A percentile compares a stretch with the other conserved stretches of the same genome.
phyloP scores from a whole-genome alignment of 2,329 filamentous ascomycete genomes.

The Colletotrichum shisoi region DNA sequence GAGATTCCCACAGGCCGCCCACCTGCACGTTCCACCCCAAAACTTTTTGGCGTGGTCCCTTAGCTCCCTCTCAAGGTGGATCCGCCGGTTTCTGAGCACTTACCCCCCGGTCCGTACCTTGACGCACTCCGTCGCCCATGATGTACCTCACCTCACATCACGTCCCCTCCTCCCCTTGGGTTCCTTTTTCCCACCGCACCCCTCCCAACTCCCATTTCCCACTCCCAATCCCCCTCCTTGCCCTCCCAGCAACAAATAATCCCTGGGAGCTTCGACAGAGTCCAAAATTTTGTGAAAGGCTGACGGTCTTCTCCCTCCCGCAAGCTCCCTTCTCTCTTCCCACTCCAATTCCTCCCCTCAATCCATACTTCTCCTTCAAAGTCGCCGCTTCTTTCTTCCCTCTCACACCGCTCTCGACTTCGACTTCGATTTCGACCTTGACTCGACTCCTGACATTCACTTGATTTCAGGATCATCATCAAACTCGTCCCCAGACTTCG shows the following conservation, averaged over 20 bases:
- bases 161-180: constrained; percentile 1
- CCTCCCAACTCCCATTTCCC: constrained; percentile 20
- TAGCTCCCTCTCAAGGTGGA: constrained; percentile 37
- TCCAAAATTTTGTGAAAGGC: constrained; percentile 42
- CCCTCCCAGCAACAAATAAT: constrained; percentile 40
- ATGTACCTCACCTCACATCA: constrained; percentile 35
- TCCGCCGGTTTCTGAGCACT: constrained; percentile 26
- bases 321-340: constrained; percentile 34
- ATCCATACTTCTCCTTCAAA: constrained; percentile 39
- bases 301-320: constrained; percentile 41
- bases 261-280: constrained; percentile 37
- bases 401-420: constrained; percentile 38
- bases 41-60: constrained; percentile 40
- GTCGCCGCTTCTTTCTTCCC: constrained; percentile 39
- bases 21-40: constrained; percentile 35
- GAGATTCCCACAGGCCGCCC: constrained; percentile 34
- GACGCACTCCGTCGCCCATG: constrained; percentile 24
- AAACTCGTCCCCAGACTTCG: constrained; percentile 34
- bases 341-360: constrained; percentile 35
- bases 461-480: constrained; percentile 38
- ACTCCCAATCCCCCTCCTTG: constrained; percentile 25
- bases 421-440: constrained; percentile 20
- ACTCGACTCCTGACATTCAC: constrained; percentile 35
- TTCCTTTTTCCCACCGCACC: constrained; percentile 28
- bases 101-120: constrained; percentile 33